A percentile compares a stretch with the other conserved stretches of the same genome.
phyloP scores from a whole-genome alignment of 2,329 filamentous ascomycete species.

The Penicillium frequentans region DNA sequence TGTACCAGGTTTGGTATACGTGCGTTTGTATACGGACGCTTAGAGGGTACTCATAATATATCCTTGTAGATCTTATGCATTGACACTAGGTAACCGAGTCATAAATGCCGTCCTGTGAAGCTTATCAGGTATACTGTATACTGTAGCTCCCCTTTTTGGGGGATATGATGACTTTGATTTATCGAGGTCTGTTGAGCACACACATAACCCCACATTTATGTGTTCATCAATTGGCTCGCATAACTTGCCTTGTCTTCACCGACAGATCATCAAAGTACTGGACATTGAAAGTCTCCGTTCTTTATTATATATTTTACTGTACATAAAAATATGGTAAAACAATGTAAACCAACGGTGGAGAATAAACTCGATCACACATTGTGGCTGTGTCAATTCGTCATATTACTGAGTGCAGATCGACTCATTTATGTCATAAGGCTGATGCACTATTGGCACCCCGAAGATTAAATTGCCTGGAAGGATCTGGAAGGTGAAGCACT shows the following conservation, averaged over 20 bases:
- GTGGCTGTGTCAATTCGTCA: background rate
- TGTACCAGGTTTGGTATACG: background rate
- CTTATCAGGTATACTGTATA: background rate
- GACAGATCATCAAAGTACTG: background rate
- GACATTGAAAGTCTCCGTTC: background rate
- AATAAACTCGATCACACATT: background rate
- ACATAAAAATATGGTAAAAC: background rate
- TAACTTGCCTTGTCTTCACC: background rate
- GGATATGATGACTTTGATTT: background rate
- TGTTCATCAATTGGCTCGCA: slow-evolving; percentile 3
- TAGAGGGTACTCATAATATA: background rate
- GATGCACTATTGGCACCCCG: background rate
- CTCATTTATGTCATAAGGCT: background rate
- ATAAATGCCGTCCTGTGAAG: background rate
- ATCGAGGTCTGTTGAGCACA: background rate
- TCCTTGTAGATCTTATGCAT: background rate
- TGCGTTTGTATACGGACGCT: background rate
- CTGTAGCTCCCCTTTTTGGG: background rate
- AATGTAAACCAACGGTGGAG: background rate
- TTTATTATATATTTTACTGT: background rate
- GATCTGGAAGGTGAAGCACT: background rate
- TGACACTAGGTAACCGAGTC: background rate
- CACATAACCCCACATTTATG: background rate
- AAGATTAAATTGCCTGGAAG: background rate
- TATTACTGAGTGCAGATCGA: background rate